These are phyloP conservation scores for Sapria himalayana DNA, from an alignment of 345 rosid species.

Conservation along the genomic window DNA sequence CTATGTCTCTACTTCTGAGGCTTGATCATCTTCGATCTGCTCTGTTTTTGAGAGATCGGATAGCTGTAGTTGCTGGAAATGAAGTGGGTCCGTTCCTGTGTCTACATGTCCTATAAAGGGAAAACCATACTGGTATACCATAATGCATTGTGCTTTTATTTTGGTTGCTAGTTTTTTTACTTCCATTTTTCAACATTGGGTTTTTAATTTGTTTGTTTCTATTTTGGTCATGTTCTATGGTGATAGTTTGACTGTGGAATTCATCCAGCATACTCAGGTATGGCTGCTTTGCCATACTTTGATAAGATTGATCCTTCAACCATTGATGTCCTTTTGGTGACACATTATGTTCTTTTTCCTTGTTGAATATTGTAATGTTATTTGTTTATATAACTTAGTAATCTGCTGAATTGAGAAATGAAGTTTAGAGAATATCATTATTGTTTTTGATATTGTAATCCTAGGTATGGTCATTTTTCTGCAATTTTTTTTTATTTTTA, in stretches of 20 bases:
- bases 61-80: constrained; percentile 78
- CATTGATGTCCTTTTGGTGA: constrained; percentile 69
- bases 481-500: too few species aligned
- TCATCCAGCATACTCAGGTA: constrained; percentile 72
- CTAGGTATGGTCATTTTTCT: too few species aligned
- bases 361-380: not conserved
- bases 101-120: constrained; percentile 73
- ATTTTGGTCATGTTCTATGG: not conserved
- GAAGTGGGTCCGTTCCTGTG: constrained; percentile 94
- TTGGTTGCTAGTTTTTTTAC: too few species aligned
- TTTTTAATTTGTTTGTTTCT: not conserved
- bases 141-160: too few species aligned
- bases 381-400: not conserved
- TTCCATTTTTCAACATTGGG: not conserved
- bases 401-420: not conserved
- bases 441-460: too few species aligned
- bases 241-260: constrained; percentile 89
- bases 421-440: too few species aligned
- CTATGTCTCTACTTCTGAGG: too few species aligned
- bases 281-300: constrained; percentile 86
- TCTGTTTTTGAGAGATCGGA: too few species aligned
- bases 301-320: constrained; percentile 90
- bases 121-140: constrained; percentile 40
- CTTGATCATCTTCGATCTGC: too few species aligned
- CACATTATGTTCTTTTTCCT: constrained; percentile 36